phyloP scores from a whole-genome alignment of 2,329 filamentous ascomycete genomes.

The Fusarium sp. region DNA sequence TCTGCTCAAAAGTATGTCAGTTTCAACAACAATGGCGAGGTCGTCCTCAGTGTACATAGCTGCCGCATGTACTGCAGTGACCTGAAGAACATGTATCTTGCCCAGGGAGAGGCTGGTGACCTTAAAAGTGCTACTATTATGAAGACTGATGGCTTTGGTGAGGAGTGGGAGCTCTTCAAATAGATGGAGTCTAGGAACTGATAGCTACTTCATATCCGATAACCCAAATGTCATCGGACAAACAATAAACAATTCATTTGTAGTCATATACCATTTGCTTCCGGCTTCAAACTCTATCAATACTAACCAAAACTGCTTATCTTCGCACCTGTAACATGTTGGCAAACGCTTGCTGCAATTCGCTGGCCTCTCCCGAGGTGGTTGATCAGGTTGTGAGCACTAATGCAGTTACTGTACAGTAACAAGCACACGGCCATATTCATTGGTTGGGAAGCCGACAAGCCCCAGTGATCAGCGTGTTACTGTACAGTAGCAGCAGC shows the following conservation, averaged over 20 bases:
- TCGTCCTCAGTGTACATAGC: not conserved
- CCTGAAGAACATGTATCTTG: constrained; percentile 1
- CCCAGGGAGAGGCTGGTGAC: not conserved
- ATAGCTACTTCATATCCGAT: not conserved
- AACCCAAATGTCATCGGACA: not conserved
- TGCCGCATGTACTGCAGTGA: not conserved
- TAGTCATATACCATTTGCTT: not conserved
- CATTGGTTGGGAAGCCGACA: not conserved
- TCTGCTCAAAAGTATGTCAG: not conserved
- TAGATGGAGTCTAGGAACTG: not conserved
- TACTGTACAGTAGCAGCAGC: constrained; percentile 8
- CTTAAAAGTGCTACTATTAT: not conserved
- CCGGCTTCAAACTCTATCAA: fast-evolving
- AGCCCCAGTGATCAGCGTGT: not conserved
- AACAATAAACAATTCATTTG: not conserved
- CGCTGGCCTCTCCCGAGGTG: too few species aligned
- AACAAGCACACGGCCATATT: not conserved
- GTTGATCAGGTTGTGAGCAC: not conserved
- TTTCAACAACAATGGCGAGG: not conserved
- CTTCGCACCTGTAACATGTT: not conserved
- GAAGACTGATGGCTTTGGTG: not conserved
- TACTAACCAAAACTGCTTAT: fast-evolving
- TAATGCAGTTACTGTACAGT: constrained; percentile 25
- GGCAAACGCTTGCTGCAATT: not conserved
- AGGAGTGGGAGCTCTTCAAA: constrained; percentile 28